Percentiles rank a stretch among this genome's conserved stretches.
phyloP scores from a whole-genome alignment of 2,329 filamentous ascomycete species.

The Sarocladium oryzae region DNA sequence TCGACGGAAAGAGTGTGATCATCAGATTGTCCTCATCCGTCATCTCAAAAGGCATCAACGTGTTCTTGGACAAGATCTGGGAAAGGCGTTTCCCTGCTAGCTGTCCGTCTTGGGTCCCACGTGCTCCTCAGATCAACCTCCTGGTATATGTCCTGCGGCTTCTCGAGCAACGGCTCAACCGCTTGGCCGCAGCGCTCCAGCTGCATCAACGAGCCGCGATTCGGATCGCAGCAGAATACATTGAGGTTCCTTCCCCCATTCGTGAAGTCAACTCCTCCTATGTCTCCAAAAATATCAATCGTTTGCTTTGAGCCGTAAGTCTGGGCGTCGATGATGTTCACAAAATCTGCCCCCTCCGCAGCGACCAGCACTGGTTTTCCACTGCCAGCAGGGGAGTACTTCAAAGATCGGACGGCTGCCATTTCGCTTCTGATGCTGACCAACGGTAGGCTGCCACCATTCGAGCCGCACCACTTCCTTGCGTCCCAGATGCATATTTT shows the following conservation, averaged over 20 bases:
- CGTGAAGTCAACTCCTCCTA: conserved; percentile 61
- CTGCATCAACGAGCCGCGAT: conserved; percentile 61
- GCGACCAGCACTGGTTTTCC: conserved; percentile 62
- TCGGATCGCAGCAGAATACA: conserved; percentile 58
- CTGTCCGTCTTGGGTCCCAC: not conserved
- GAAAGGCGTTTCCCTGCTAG: not conserved
- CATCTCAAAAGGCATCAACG: not conserved
- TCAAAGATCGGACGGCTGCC: conserved; percentile 61
- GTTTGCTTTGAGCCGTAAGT: conserved; percentile 61
- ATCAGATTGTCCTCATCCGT: too few relatives aligned
- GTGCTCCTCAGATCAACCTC: not conserved
- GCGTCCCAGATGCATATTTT: conserved; percentile 71
- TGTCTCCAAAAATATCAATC: conserved; percentile 68
- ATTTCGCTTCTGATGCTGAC: conserved; percentile 56
- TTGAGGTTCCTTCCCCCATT: conserved; percentile 63
- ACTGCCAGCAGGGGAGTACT: conserved; percentile 65
- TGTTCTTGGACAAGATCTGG: not conserved
- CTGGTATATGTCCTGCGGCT: conserved; percentile 1
- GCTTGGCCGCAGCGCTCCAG: conserved; percentile 41
- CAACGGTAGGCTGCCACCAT: conserved; percentile 41
- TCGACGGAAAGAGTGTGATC: too few relatives aligned
- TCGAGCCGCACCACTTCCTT: conserved; percentile 55
- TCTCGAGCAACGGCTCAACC: conserved; percentile 19
- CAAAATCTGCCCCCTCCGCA: conserved; percentile 68
- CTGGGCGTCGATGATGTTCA: conserved; percentile 64